phyloP scores from a whole-genome alignment of 2,329 filamentous ascomycete genomes.

The Monosporascus sp. region DNA sequence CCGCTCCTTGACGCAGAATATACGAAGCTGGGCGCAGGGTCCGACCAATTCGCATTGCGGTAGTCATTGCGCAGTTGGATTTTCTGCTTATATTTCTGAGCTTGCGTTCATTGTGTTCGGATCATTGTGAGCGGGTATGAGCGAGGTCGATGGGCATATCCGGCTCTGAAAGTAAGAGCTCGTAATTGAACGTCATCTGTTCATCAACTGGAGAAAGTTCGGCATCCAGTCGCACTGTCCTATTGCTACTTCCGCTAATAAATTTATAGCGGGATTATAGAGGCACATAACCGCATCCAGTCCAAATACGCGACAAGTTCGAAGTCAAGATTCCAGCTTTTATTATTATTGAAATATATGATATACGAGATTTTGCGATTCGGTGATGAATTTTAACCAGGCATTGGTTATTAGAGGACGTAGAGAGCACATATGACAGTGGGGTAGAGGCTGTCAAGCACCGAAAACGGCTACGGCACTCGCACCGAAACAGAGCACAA shows the following conservation, averaged over 20 bases:
- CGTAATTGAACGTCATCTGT: conserved; percentile 19
- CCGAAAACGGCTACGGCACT: too few species aligned
- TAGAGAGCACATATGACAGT: too few species aligned
- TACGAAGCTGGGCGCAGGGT: conserved; percentile 8
- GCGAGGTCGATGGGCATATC: too few species aligned
- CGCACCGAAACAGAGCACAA: too few species aligned
- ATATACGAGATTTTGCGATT: too few species aligned
- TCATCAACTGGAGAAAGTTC: conserved; percentile 13
- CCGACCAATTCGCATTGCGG: conserved; percentile 12
- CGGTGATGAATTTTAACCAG: too few species aligned
- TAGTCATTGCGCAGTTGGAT: conserved; percentile 15
- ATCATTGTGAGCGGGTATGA: too few species aligned
- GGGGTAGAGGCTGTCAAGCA: too few species aligned
- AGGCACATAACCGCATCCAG: not conserved
- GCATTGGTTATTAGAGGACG: too few species aligned
- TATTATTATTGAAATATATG: too few species aligned
- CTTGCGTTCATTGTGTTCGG: not conserved
- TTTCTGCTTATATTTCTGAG: not conserved
- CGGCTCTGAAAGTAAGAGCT: not conserved
- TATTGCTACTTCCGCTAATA: not conserved
- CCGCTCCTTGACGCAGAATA: conserved; percentile 7
- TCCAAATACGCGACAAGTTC: too few species aligned
- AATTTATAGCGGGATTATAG: not conserved
- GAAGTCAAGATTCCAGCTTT: too few species aligned
- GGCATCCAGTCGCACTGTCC: not conserved